Percentiles rank a stretch among this genome's conserved stretches.
Evolutionary conservation across 2,329 filamentous ascomycete species (phyloP).

Genomic region (Thielaviopsis musarum): DNA sequence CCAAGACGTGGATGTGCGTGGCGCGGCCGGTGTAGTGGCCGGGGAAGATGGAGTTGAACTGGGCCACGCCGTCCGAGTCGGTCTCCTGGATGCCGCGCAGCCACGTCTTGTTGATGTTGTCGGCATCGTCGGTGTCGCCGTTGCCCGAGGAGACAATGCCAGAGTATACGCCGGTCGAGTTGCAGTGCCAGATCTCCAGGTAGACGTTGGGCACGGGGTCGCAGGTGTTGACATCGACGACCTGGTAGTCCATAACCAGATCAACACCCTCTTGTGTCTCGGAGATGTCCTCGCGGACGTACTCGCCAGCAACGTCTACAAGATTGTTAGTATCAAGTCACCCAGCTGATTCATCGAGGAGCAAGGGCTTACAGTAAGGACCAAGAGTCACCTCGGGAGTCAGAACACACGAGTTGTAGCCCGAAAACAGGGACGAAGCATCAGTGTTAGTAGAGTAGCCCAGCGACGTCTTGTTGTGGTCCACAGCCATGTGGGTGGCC

Average conservation of each 20-base stretch:
- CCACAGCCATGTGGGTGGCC: slow-evolving; percentile 18
- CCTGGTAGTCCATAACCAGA: slow-evolving; percentile 26
- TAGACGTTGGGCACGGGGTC: slow-evolving; percentile 23
- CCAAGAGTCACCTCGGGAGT: slow-evolving; percentile 34
- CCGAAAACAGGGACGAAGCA: slow-evolving; percentile 19
- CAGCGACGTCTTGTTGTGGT: slow-evolving; percentile 20
- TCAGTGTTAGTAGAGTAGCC: slow-evolving; percentile 18
- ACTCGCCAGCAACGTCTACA: slow-evolving; percentile 21
- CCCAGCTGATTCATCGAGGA: background rate
- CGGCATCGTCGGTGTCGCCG: slow-evolving; percentile 17
- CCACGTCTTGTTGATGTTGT: slow-evolving; percentile 21
- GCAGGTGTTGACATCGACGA: slow-evolving; percentile 27
- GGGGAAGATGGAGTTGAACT: slow-evolving; percentile 27
- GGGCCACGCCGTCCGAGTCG: slow-evolving; percentile 23
- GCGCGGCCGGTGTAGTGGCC: slow-evolving; percentile 26
- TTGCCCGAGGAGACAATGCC: slow-evolving; percentile 23
- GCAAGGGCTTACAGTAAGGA: slow-evolving; percentile 22
- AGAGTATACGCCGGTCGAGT: slow-evolving; percentile 28
- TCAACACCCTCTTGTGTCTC: slow-evolving; percentile 25
- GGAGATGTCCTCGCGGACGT: slow-evolving; percentile 23
- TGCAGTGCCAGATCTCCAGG: slow-evolving; percentile 29
- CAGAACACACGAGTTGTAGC: slow-evolving; percentile 28
- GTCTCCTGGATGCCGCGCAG: slow-evolving; percentile 25
- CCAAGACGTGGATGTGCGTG: slow-evolving; percentile 25
- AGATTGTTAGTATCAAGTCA: background rate